Evolutionary conservation across 2,329 filamentous ascomycete genomes (phyloP).

Genomic region (Metarhizium rileyi): DNA sequence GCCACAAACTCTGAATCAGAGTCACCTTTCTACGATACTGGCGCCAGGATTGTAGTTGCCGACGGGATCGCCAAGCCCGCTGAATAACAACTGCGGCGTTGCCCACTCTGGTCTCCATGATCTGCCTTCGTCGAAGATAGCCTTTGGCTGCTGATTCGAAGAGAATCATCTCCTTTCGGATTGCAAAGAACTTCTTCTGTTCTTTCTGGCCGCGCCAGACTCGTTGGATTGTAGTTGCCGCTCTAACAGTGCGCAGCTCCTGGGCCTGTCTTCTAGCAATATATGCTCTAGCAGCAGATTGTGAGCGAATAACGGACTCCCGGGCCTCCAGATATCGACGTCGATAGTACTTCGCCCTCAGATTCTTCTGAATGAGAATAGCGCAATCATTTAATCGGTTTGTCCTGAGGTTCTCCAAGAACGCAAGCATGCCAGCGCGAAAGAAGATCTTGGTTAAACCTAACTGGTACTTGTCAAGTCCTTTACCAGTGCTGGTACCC

Average conservation of each 20-base stretch:
- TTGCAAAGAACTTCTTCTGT: constrained; percentile 65
- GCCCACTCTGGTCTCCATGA: constrained; percentile 86
- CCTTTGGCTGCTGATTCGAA: constrained; percentile 90
- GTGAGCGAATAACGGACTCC: constrained; percentile 68
- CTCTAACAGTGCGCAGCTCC: constrained; percentile 72
- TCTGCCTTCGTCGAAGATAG: constrained; percentile 79
- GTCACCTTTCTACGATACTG: constrained; percentile 83
- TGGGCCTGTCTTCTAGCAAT: constrained; percentile 69
- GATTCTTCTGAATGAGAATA: constrained; percentile 97
- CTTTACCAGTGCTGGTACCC: constrained; percentile 63
- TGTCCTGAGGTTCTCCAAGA: constrained; percentile 89
- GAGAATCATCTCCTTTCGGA: constrained; percentile 74
- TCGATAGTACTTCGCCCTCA: constrained; percentile 90
- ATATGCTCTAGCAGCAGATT: constrained; percentile 68
- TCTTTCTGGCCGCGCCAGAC: constrained; percentile 92
- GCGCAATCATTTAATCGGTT: constrained; percentile 86
- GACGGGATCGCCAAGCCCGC: constrained; percentile 75
- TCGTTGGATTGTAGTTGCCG: constrained; percentile 88
- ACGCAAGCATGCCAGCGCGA: constrained; percentile 96
- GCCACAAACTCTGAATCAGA: constrained; percentile 87
- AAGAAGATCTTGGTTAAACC: constrained; percentile 99
- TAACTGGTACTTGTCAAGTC: constrained; percentile 89
- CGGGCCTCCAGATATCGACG: constrained; percentile 83
- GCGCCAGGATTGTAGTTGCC: constrained; percentile 71
- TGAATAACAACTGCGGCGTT: constrained; percentile 90